phyloP scores from a whole-genome alignment of 306 rosid species.

The Cucumis hystrix region DNA sequence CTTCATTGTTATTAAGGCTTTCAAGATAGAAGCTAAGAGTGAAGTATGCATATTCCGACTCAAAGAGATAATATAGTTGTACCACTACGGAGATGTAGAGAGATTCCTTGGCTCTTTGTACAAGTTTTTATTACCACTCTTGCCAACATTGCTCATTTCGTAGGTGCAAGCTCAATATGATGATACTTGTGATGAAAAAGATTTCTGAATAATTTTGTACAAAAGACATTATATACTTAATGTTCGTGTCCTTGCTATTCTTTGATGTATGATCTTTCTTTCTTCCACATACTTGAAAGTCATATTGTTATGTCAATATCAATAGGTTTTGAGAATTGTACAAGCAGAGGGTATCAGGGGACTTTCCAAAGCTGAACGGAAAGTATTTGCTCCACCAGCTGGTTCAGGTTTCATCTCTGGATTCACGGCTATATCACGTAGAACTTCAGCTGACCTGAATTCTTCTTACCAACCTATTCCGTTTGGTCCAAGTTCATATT shows the following conservation, averaged over 20 bases:
- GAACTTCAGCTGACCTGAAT: conserved; percentile 35
- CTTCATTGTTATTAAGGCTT: background rate
- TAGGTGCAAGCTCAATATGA: background rate
- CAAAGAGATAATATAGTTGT: background rate
- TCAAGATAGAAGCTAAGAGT: background rate
- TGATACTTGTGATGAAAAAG: background rate
- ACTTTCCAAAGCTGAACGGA: conserved; percentile 72
- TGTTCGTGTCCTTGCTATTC: background rate
- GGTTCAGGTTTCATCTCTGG: conserved; percentile 95
- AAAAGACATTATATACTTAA: background rate
- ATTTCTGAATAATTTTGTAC: background rate
- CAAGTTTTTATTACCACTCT: background rate
- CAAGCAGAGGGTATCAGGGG: conserved; percentile 86
- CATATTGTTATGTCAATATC: conserved; percentile 1
- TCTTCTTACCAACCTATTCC: conserved; percentile 40
- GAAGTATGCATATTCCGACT: background rate
- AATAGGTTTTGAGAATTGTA: conserved; percentile 72
- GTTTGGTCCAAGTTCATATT: conserved; percentile 85
- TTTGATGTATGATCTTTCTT: background rate
- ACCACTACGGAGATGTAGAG: background rate
- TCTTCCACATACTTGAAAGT: background rate
- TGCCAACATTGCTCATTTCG: too few species aligned
- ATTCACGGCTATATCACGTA: conserved; percentile 46
- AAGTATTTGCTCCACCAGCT: conserved; percentile 74
- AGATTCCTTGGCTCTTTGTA: background rate